Conservation (phyloP, 805 yeast species). For the Barnettozyma sucrosica region DNA sequence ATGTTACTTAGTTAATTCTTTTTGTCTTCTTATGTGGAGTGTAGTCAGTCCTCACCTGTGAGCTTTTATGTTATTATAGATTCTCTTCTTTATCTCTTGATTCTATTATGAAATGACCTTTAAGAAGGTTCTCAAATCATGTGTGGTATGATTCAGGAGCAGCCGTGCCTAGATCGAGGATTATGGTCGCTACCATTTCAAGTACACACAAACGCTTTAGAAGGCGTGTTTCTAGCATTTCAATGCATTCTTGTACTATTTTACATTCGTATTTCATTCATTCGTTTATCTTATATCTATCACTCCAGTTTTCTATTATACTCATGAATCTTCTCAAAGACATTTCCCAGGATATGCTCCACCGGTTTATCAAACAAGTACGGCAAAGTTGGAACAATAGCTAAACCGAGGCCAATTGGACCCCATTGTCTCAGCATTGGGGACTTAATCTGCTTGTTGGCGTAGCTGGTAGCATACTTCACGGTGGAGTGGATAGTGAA, state of each 20-base stretch:
- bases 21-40: background rate
- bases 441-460: slow-evolving; percentile 47
- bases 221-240: no score
- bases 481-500: slow-evolving; percentile 77
- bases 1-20: background rate
- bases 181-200: no score
- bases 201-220: no score
- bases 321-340: slow-evolving; percentile 35
- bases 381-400: slow-evolving; percentile 73
- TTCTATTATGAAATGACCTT: no score
- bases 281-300: no score
- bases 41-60: no score
- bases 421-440: slow-evolving; percentile 54
- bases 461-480: slow-evolving; percentile 56
- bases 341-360: slow-evolving; percentile 58
- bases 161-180: no score
- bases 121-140: no score
- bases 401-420: slow-evolving; percentile 74
- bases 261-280: background rate
- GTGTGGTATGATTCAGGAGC: no score
- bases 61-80: no score
- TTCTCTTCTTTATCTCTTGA: no score
- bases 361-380: slow-evolving; percentile 80
- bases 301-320: slow-evolving; percentile 10
- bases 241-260: no score